Percentiles rank a stretch among this genome's conserved stretches.
phyloP scores from a whole-genome alignment of 495 filamentous ascomycete genomes.

The Glutinoglossum americanum region DNA sequence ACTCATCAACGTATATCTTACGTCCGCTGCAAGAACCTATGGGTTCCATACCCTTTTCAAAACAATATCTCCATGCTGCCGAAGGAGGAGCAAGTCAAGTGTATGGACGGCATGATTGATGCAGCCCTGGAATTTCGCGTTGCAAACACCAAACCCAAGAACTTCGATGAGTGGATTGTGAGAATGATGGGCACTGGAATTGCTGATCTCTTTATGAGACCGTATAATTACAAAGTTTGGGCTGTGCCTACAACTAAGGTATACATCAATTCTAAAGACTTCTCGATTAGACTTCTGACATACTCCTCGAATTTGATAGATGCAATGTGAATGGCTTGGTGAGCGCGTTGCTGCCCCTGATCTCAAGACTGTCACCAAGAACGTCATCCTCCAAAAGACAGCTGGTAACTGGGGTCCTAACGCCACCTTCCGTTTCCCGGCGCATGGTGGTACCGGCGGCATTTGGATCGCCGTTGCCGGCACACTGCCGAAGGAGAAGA shows the following conservation, averaged over 20 bases:
- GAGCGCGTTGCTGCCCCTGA: slow-evolving; percentile 97
- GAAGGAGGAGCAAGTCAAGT: slow-evolving; percentile 88
- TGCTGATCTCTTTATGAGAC: slow-evolving; percentile 94
- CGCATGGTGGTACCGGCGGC: slow-evolving; percentile 82
- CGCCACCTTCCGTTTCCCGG: slow-evolving; percentile 95
- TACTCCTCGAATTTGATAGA: slow-evolving; percentile 29
- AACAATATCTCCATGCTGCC: slow-evolving; percentile 99
- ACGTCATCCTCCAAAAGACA: slow-evolving; percentile 87
- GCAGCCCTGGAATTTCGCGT: slow-evolving; percentile 72
- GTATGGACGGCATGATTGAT: slow-evolving; percentile 94
- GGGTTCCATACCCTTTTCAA: slow-evolving; percentile 99
- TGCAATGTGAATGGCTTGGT: slow-evolving; percentile 98
- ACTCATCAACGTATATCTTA: slow-evolving; percentile 97
- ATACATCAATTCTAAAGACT: slow-evolving; percentile 10
- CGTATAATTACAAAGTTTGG: slow-evolving; percentile 99
- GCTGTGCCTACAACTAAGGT: slow-evolving; percentile 96
- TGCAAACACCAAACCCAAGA: slow-evolving; percentile 69
- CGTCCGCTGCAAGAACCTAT: slow-evolving; percentile 84
- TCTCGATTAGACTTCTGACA: slow-evolving; percentile 3
- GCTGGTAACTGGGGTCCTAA: slow-evolving; percentile 98
- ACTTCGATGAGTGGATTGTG: slow-evolving; percentile 98
- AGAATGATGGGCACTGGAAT: slow-evolving; percentile 78
- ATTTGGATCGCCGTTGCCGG: slow-evolving; percentile 98
- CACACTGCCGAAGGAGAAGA: slow-evolving; percentile 82
- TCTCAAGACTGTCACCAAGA: slow-evolving; percentile 83